Conservation (phyloP, 768 basidiomycete species). For the Mycena venus region DNA sequence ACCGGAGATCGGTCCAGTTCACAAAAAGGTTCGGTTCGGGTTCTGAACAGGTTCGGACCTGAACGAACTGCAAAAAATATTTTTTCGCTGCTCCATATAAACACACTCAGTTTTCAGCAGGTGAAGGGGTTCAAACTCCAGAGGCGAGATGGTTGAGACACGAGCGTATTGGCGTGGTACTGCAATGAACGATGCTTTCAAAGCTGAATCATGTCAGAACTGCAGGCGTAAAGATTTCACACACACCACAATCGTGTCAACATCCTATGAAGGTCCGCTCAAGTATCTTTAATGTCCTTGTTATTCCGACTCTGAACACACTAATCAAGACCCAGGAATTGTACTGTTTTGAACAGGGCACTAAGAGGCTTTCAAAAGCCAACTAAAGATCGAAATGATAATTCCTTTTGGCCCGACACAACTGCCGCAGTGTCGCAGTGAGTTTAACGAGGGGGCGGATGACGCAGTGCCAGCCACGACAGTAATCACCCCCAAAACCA, state of each 20-base stretch:
- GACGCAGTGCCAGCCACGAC: not conserved
- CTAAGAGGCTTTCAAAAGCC: too few relatives aligned
- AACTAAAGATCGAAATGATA: too few relatives aligned
- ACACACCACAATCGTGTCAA: not conserved
- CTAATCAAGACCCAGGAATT: not conserved
- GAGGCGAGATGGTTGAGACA: not conserved
- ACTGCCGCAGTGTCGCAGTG: not conserved
- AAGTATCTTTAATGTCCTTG: not conserved
- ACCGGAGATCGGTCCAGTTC: not conserved
- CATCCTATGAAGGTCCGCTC: not conserved
- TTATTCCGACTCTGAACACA: not conserved
- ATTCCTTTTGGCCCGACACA: not conserved
- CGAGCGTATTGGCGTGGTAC: not conserved
- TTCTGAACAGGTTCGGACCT: not conserved
- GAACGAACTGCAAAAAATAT: not conserved
- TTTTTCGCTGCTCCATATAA: not conserved
- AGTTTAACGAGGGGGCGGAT: not conserved
- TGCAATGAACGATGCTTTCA: not conserved
- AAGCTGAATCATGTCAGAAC: not conserved
- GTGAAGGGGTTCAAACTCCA: not conserved
- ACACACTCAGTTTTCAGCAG: not conserved
- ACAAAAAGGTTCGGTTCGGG: not conserved
- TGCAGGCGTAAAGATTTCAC: not conserved
- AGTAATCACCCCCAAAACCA: too few relatives aligned
- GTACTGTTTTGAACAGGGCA: too few relatives aligned